Percentiles rank a stretch among this genome's conserved stretches.
Evolutionary conservation across 139 green algal species (phyloP).

Genomic region (Tetradesmus lagerheimii): DNA sequence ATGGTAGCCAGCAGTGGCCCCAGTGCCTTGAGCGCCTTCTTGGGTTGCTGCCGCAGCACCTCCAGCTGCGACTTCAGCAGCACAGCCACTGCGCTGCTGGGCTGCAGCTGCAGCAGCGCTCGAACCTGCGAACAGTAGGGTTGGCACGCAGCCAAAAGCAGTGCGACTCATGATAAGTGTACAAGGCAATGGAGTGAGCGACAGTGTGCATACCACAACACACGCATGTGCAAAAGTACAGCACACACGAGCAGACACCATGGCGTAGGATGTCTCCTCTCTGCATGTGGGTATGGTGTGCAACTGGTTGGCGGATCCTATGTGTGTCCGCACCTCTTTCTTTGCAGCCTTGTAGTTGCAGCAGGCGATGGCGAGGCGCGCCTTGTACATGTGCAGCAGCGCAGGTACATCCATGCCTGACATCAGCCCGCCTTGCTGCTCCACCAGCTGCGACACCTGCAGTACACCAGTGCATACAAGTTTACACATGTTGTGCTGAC

Average conservation of each 20-base stretch:
- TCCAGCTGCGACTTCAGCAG: slow-evolving; percentile 47
- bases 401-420: neutral
- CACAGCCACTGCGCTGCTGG: slow-evolving; percentile 3
- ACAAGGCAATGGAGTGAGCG: too few relatives aligned
- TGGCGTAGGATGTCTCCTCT: too few relatives aligned
- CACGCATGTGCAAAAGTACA: too few relatives aligned
- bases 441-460: slow-evolving; percentile 19
- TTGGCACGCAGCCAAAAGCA: neutral
- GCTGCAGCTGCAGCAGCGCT: neutral
- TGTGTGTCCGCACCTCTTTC: slow-evolving; percentile 26
- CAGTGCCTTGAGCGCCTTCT: slow-evolving; percentile 34
- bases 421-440: neutral
- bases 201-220: too few relatives aligned
- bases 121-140: slow-evolving; percentile 3
- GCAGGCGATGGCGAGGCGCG: slow-evolving; percentile 26
- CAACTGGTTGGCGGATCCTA: neutral
- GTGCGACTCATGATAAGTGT: too few relatives aligned
- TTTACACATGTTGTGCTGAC: neutral
- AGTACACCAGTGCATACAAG: neutral
- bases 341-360: slow-evolving; percentile 33
- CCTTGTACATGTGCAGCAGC: slow-evolving; percentile 40
- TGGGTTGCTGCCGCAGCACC: slow-evolving; percentile 26
- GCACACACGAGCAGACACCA: too few relatives aligned
- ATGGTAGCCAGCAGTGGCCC: neutral
- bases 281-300: too few relatives aligned